Percentiles rank a stretch among this genome's conserved stretches.
These are phyloP conservation scores for Immersiporthe knoxdaviesiana DNA, from an alignment of 2,329 filamentous ascomycete species.

Conservation along the genomic window DNA sequence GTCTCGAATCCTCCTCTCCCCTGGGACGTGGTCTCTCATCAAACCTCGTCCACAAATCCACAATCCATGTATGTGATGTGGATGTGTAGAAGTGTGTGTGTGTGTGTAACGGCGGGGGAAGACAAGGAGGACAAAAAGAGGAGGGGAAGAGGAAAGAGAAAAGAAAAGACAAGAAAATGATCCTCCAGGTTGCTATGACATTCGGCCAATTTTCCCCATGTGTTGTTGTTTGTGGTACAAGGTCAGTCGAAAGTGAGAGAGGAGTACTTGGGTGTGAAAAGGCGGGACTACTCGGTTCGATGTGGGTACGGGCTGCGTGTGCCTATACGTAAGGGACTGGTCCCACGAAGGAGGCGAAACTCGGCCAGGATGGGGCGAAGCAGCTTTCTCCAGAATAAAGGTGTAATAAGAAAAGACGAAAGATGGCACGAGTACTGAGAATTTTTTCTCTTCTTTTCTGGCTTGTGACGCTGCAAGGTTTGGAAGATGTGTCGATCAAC, in stretches of 20 bases:
- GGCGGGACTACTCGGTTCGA: slow-evolving; percentile 14
- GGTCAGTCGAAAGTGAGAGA: background rate
- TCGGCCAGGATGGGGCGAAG: background rate
- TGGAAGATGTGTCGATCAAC: background rate
- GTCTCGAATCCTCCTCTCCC: slow-evolving; percentile 3
- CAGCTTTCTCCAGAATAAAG: background rate
- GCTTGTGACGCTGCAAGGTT: background rate
- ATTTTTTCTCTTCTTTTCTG: background rate
- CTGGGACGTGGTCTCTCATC: slow-evolving; percentile 7
- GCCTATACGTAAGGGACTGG: slow-evolving; percentile 26
- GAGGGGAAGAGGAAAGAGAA: background rate
- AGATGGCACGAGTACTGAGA: background rate
- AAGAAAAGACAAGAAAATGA: background rate
- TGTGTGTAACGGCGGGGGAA: background rate
- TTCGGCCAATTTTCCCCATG: slow-evolving; percentile 8
- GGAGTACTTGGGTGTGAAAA: slow-evolving; percentile 7
- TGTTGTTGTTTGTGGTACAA: slow-evolving; percentile 7
- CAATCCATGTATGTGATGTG: background rate
- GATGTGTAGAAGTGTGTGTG: background rate
- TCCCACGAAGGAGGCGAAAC: slow-evolving; percentile 1
- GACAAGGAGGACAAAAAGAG: background rate
- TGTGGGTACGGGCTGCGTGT: slow-evolving; percentile 28
- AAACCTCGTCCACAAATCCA: background rate
- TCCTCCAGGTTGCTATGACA: slow-evolving; percentile 16
- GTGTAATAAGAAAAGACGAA: background rate